Conservation (phyloP, 2,329 filamentous ascomycete species). For the Hypoxylon sp. region DNA sequence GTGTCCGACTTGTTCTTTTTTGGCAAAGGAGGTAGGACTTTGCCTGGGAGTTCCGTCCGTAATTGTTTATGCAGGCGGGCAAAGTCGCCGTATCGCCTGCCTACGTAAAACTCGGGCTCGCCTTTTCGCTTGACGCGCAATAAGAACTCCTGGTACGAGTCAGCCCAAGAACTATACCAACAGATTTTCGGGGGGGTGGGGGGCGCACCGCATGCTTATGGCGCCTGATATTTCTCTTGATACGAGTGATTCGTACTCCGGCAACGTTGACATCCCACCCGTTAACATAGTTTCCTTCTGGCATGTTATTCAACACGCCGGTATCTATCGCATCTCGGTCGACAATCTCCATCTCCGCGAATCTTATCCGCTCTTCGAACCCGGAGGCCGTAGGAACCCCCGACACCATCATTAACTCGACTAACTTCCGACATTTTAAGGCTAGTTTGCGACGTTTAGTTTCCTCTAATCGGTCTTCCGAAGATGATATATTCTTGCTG, state of each 20-base stretch:
- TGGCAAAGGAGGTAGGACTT: conserved; percentile 87
- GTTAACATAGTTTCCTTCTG: conserved; percentile 92
- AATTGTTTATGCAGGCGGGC: conserved; percentile 82
- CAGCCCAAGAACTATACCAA: conserved; percentile 22
- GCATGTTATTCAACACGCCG: conserved; percentile 86
- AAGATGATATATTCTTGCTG: conserved; percentile 96
- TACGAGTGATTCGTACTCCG: conserved; percentile 82
- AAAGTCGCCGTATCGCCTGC: conserved; percentile 91
- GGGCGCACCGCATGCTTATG: conserved; percentile 88
- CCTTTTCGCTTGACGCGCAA: conserved; percentile 86
- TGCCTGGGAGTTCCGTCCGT: conserved; percentile 89
- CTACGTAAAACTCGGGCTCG: conserved; percentile 83
- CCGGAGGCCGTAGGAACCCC: conserved; percentile 95
- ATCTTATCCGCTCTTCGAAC: conserved; percentile 96
- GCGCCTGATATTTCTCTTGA: conserved; percentile 89
- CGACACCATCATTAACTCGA: conserved; percentile 99
- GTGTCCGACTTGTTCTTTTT: conserved; percentile 91
- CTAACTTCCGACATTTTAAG: conserved; percentile 92
- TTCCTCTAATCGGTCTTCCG: conserved; percentile 94
- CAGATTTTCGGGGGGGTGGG: background rate
- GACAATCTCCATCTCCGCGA: conserved; percentile 96
- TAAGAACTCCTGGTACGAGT: conserved; percentile 79
- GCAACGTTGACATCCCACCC: conserved; percentile 98
- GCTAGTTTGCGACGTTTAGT: conserved; percentile 95
- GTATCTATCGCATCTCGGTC: conserved; percentile 94